Conservation (phyloP, 176 grass and related monocot genomes). For the Avena eriantha region DNA sequence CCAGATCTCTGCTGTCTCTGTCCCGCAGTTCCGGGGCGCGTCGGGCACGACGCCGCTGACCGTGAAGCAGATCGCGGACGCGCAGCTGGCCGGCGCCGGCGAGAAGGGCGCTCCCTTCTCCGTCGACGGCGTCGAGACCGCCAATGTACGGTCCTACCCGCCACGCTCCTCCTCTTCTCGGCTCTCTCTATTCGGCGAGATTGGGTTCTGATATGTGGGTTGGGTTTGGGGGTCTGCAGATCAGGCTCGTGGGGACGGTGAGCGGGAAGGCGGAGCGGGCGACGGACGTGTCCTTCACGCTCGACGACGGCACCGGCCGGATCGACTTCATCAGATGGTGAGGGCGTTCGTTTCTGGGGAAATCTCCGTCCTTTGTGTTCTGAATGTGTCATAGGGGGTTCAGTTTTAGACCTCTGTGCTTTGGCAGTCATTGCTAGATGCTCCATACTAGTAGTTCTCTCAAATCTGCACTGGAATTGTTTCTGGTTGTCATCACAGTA, state of each 20-base stretch:
- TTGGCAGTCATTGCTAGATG: not conserved
- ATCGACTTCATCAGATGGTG: conserved; percentile 88
- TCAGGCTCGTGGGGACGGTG: conserved; percentile 73
- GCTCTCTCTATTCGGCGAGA: not conserved
- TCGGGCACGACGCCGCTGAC: conserved; percentile 70
- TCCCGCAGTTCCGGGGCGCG: conserved; percentile 60
- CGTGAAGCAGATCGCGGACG: conserved; percentile 80
- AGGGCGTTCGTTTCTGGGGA: not conserved
- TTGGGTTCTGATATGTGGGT: not conserved
- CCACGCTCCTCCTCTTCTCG: not conserved
- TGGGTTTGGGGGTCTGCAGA: conserved; percentile 24
- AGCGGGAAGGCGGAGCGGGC: conserved; percentile 64
- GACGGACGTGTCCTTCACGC: conserved; percentile 74
- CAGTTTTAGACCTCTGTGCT: not conserved
- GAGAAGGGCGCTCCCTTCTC: conserved; percentile 58
- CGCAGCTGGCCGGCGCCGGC: conserved; percentile 59
- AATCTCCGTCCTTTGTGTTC: not conserved
- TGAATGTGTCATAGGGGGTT: not conserved
- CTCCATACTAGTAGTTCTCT: not conserved
- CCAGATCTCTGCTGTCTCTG: not conserved
- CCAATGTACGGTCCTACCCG: conserved; percentile 50
- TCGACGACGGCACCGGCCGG: conserved; percentile 88
- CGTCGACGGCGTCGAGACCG: conserved; percentile 65
- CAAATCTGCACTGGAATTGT: not conserved
- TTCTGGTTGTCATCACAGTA: not conserved